Conservation (phyloP, 2,329 filamentous ascomycete species). For the Chrysosporium queenslandicum region DNA sequence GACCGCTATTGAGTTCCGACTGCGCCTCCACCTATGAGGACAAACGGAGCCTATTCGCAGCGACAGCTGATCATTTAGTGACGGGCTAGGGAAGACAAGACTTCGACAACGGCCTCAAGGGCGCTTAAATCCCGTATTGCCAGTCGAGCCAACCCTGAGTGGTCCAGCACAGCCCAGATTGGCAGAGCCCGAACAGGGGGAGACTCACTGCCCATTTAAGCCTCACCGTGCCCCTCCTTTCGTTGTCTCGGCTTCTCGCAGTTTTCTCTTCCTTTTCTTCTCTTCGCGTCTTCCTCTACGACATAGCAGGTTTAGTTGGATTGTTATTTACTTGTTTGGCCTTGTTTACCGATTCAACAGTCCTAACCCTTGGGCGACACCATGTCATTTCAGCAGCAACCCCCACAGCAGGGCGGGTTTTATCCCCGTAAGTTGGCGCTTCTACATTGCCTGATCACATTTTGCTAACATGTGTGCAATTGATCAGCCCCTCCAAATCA, state of each 20-base stretch:
- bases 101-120: neutral
- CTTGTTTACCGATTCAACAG: too few relatives aligned
- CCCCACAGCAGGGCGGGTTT: slow-evolving; percentile 19
- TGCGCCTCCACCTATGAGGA: neutral
- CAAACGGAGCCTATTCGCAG: neutral
- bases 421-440: slow-evolving; percentile 21
- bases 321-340: too few relatives aligned
- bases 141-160: neutral
- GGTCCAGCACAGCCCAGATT: slow-evolving; percentile 1
- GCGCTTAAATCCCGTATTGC: neutral
- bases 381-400: slow-evolving; percentile 11
- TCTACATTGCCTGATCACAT: neutral
- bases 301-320: too few relatives aligned
- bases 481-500: slow-evolving; percentile 2
- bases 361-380: too few relatives aligned
- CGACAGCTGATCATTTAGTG: neutral
- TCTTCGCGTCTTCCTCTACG: neutral
- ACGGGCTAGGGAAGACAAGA: neutral
- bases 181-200: neutral
- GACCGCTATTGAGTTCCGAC: neutral
- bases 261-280: neutral
- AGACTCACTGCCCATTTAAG: neutral
- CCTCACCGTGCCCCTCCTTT: slow-evolving; percentile 1
- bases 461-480: neutral
- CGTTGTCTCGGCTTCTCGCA: too few relatives aligned